phyloP scores from a whole-genome alignment of 805 yeast species.

The Myxozyma monticola region DNA sequence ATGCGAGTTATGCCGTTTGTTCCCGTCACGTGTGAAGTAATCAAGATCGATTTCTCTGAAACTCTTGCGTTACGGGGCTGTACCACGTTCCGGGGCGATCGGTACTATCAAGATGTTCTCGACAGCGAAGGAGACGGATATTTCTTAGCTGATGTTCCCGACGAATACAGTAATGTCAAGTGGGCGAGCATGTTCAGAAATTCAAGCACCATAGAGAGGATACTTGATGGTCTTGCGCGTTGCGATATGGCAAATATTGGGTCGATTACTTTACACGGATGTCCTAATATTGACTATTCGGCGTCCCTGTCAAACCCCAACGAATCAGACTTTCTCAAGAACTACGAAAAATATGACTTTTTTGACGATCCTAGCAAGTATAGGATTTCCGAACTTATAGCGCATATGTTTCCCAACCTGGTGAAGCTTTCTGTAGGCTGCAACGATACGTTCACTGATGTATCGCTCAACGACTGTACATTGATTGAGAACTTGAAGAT shows the following conservation, averaged over 20 bases:
- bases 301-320: not conserved
- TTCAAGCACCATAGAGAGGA: not conserved
- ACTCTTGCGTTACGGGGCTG: conserved; percentile 9
- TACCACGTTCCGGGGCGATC: conserved; percentile 8
- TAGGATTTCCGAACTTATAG: conserved; percentile 6
- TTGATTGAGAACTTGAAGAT: conserved; percentile 5
- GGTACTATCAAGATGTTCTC: conserved; percentile 17
- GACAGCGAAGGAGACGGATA: conserved; percentile 24
- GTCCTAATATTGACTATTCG: conserved; percentile 7
- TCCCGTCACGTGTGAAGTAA: conserved; percentile 10
- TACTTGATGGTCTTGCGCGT: conserved; percentile 18
- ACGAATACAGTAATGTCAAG: conserved; percentile 6
- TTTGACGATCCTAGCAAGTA: conserved; percentile 6
- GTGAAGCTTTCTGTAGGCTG: conserved; percentile 9
- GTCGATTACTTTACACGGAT: conserved; percentile 10
- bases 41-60: conserved; percentile 2
- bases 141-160: conserved; percentile 4
- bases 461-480: conserved; percentile 2
- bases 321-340: conserved; percentile 8
- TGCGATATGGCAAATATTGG: conserved; percentile 6
- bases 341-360: conserved; percentile 7
- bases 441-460: conserved; percentile 8
- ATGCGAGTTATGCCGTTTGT: conserved; percentile 14
- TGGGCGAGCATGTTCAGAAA: conserved; percentile 8
- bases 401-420: conserved; percentile 13